These are phyloP conservation scores for Akebia trifoliata DNA, from an alignment of 164 flowering plant genomes.

Conservation along the genomic window DNA sequence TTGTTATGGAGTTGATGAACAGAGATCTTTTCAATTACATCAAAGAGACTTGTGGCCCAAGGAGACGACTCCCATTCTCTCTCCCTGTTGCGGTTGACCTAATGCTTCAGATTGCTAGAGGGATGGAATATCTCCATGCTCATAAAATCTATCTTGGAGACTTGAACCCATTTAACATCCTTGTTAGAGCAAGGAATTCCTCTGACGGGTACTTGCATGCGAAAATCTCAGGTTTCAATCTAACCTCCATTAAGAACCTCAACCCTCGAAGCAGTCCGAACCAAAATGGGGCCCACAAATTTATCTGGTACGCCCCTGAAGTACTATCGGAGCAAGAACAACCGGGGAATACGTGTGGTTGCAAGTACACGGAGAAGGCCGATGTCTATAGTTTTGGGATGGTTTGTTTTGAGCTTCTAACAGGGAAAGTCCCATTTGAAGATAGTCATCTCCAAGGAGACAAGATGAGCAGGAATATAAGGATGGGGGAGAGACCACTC, in stretches of 20 bases:
- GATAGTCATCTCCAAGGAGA: conserved; percentile 90
- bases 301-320: conserved; percentile 87
- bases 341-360: conserved; percentile 14
- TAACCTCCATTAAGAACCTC: conserved; percentile 29
- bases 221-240: conserved; percentile 66
- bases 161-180: conserved; percentile 60
- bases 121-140: conserved; percentile 89
- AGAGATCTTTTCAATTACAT: conserved; percentile 47
- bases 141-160: conserved; percentile 63
- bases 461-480: conserved; percentile 68
- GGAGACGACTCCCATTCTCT: conserved; percentile 50
- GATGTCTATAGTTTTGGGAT: conserved; percentile 93
- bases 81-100: conserved; percentile 66
- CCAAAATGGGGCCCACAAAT: conserved; percentile 27
- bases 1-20: conserved; percentile 72
- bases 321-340: conserved; percentile 64
- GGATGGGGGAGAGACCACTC: conserved; percentile 86
- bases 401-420: conserved; percentile 79
- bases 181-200: conserved; percentile 42
- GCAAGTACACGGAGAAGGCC: conserved; percentile 63
- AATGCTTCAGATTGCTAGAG: conserved; percentile 91
- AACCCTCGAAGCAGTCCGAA: conserved; percentile 18
- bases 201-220: conserved; percentile 56
- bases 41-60: conserved; percentile 52
- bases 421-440: conserved; percentile 89